phyloP scores from a whole-genome alignment of 2,329 filamentous ascomycete genomes.

The Cryoendolithus antarcticus region DNA sequence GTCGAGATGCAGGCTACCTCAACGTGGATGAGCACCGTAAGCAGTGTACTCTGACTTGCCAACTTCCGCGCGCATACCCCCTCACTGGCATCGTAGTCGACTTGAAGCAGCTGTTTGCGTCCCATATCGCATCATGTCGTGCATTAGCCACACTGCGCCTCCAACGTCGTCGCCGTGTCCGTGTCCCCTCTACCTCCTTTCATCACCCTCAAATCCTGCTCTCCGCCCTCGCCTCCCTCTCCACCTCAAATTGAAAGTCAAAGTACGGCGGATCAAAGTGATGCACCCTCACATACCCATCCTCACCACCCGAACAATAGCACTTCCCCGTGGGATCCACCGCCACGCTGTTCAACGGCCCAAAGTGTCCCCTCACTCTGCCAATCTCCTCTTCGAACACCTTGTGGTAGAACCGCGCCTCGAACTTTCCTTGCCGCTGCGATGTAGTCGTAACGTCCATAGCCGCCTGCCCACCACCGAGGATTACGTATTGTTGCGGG shows the following conservation, averaged over 20 bases:
- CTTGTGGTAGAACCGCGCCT: conserved; percentile 99
- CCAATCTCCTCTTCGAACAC: conserved; percentile 98
- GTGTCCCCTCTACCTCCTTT: conserved; percentile 27
- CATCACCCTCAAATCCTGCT: conserved; percentile 8
- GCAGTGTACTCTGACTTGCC: no score
- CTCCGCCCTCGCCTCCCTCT: conserved; percentile 54
- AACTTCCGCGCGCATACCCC: no score
- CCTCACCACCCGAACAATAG: conserved; percentile 92
- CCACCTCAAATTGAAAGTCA: conserved; percentile 97
- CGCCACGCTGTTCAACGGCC: conserved; percentile 90
- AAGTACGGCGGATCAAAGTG: conserved; percentile 98
- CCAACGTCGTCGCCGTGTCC: conserved; percentile 6
- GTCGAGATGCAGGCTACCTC: no score
- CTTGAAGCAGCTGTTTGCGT: conserved; percentile 1
- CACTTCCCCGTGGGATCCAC: conserved; percentile 82
- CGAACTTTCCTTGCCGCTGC: conserved; percentile 94
- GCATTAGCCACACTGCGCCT: not conserved
- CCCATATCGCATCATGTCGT: not conserved
- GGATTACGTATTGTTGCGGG: conserved; percentile 97
- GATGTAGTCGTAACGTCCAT: conserved; percentile 97
- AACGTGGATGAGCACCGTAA: no score
- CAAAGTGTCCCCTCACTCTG: conserved; percentile 92
- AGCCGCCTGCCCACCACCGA: conserved; percentile 94
- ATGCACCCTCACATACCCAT: conserved; percentile 96
- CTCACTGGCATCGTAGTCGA: not conserved